These are phyloP conservation scores for Buddleja alternifolia DNA, from an alignment of 257 asterid species.

Conservation along the genomic window DNA sequence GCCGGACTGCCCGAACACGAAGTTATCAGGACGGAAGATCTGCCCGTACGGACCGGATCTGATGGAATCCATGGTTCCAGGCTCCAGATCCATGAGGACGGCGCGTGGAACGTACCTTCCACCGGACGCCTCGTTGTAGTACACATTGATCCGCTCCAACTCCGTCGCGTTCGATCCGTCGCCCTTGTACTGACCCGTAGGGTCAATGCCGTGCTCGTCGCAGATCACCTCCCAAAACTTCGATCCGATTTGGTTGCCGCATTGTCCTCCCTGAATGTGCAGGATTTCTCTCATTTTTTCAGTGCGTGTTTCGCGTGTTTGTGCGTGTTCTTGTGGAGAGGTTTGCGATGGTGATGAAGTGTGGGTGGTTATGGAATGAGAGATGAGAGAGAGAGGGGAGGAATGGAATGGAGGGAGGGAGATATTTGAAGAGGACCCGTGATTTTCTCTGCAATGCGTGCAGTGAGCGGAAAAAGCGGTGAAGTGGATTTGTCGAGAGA, in stretches of 20 bases:
- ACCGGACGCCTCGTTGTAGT: slow-evolving; percentile 86
- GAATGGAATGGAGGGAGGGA: slow-evolving; percentile 27
- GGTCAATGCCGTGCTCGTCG: slow-evolving; percentile 84
- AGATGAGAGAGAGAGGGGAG: not conserved
- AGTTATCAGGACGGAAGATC: slow-evolving; percentile 88
- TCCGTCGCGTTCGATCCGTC: slow-evolving; percentile 56
- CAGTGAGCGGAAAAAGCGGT: slow-evolving; percentile 27
- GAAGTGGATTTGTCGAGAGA: not conserved
- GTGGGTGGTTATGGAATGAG: slow-evolving; percentile 29
- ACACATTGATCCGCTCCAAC: slow-evolving; percentile 81
- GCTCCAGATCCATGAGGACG: slow-evolving; percentile 95
- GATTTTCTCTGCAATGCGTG: slow-evolving; percentile 23
- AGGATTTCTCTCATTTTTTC: slow-evolving; percentile 71
- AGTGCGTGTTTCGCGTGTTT: not conserved
- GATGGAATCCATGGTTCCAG: slow-evolving; percentile 92
- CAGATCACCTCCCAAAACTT: slow-evolving; percentile 93
- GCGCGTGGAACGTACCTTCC: slow-evolving; percentile 91
- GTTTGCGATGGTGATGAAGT: slow-evolving; percentile 11
- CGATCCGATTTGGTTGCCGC: slow-evolving; percentile 95
- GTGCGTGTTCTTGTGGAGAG: slow-evolving; percentile 9
- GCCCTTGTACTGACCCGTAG: slow-evolving; percentile 66
- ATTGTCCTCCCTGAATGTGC: slow-evolving; percentile 93
- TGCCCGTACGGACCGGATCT: slow-evolving; percentile 86
- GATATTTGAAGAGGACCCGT: slow-evolving; percentile 28
- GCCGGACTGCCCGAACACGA: slow-evolving; percentile 88